Percentiles rank a stretch among this genome's conserved stretches.
These are phyloP conservation scores for Candolleomyces aberdarensis DNA, from an alignment of 768 basidiomycete genomes.

Conservation along the genomic window DNA sequence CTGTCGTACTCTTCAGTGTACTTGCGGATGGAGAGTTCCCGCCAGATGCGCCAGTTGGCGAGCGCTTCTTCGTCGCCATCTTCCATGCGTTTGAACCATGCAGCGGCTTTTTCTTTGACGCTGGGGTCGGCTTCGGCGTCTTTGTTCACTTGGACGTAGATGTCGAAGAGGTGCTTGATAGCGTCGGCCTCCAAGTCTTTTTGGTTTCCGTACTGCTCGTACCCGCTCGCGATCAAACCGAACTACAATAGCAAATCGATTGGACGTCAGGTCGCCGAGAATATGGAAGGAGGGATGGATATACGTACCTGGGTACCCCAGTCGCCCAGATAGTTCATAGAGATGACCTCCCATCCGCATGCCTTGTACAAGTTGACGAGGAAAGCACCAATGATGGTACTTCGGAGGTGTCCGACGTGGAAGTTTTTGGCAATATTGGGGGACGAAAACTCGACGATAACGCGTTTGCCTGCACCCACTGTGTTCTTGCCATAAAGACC, in stretches of 20 bases:
- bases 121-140: slow-evolving; percentile 71
- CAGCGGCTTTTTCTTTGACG: slow-evolving; percentile 74
- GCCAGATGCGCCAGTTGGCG: slow-evolving; percentile 89
- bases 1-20: slow-evolving; percentile 86
- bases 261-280: neutral
- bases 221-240: slow-evolving; percentile 87
- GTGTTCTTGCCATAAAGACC: slow-evolving; percentile 75
- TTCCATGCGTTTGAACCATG: slow-evolving; percentile 94
- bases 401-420: slow-evolving; percentile 95
- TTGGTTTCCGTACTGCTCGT: slow-evolving; percentile 86
- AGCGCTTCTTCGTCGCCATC: slow-evolving; percentile 85
- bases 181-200: slow-evolving; percentile 82
- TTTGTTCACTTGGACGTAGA: slow-evolving; percentile 92
- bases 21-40: slow-evolving; percentile 85
- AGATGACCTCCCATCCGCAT: slow-evolving; percentile 89
- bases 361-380: slow-evolving; percentile 86
- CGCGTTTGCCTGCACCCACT: slow-evolving; percentile 74
- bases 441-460: slow-evolving; percentile 89
- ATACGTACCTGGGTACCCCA: slow-evolving; percentile 91
- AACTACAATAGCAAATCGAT: slow-evolving; percentile 41
- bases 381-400: slow-evolving; percentile 99
- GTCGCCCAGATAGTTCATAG: slow-evolving; percentile 94
- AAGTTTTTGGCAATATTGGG: slow-evolving; percentile 98
- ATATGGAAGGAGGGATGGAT: neutral
- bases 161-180: slow-evolving; percentile 91